Evolutionary conservation across 371 early-diverging fungal species (phyloP).

Genomic region (Basidiobolus heterosporus): DNA sequence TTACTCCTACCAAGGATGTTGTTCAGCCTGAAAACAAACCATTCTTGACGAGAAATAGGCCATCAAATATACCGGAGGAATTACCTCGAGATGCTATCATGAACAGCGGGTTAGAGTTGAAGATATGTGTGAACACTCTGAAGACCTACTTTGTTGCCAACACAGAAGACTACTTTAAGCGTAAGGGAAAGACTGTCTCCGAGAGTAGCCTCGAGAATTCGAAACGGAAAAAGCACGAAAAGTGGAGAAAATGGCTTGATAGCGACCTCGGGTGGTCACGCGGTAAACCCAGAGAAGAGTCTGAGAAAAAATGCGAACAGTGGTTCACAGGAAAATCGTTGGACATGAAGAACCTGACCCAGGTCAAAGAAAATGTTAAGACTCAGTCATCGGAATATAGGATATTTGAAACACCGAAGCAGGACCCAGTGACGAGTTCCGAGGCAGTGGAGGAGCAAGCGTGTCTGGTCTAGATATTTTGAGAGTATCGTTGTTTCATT

Average conservation of each 20-base stretch:
- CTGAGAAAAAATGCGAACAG: too few relatives aligned
- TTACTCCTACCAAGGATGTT: conserved; percentile 58
- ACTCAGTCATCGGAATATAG: too few relatives aligned
- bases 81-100: conserved; percentile 30
- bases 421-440: too few relatives aligned
- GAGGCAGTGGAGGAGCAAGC: too few relatives aligned
- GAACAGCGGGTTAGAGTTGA: conserved; percentile 55
- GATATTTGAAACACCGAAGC: too few relatives aligned
- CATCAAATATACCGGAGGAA: conserved; percentile 13
- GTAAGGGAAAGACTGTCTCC: conserved; percentile 4
- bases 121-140: conserved; percentile 78
- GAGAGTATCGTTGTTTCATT: too few relatives aligned
- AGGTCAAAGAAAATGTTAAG: too few relatives aligned
- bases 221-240: not conserved
- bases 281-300: not conserved
- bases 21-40: conserved; percentile 31
- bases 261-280: not conserved
- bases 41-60: conserved; percentile 3
- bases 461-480: too few relatives aligned
- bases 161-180: conserved; percentile 55
- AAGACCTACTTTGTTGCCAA: conserved; percentile 65
- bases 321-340: too few relatives aligned
- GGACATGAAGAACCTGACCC: too few relatives aligned
- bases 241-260: not conserved
- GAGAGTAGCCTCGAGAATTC: not conserved